These are phyloP conservation scores for Martiniozyma asiatica DNA, from an alignment of 1,139 yeast species.

Conservation along the genomic window DNA sequence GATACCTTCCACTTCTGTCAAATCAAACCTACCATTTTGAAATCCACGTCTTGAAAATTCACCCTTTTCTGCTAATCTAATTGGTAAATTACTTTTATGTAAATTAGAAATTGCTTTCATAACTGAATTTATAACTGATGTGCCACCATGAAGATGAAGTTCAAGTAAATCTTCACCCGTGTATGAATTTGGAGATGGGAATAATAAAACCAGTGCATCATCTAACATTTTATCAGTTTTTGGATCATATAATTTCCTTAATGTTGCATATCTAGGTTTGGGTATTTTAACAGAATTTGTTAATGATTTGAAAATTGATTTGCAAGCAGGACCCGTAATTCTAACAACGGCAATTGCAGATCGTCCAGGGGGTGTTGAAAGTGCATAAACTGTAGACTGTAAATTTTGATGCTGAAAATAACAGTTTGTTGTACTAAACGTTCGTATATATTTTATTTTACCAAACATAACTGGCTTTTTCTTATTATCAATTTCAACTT, in stretches of 20 bases:
- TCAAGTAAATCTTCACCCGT: constrained; percentile 91
- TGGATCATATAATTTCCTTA: constrained; percentile 41
- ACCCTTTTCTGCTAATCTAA: constrained; percentile 84
- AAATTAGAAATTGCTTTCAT: constrained; percentile 46
- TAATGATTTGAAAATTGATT: constrained; percentile 32
- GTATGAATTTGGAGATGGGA: constrained; percentile 68
- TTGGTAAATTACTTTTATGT: constrained; percentile 32
- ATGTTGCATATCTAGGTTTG: constrained; percentile 39
- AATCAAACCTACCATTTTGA: constrained; percentile 30
- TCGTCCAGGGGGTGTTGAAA: constrained; percentile 71
- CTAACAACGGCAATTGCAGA: constrained; percentile 85
- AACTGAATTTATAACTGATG: constrained; percentile 67
- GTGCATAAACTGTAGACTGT: constrained; percentile 61
- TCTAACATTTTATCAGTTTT: constrained; percentile 38
- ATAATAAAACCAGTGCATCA: constrained; percentile 61
- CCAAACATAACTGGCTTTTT: background rate
- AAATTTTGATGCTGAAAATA: no score
- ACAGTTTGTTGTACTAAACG: no score
- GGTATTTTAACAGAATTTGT: constrained; percentile 33
- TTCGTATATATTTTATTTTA: background rate
- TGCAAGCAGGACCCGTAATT: constrained; percentile 61
- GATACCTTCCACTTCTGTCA: constrained; percentile 86
- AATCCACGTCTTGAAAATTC: constrained; percentile 78
- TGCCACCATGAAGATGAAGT: constrained; percentile 87
- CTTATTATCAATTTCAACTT: no score